Base-by-base conservation (phyloP, 2,329 filamentous ascomycete species). In the Tolypocladium pustulatum region DNA sequence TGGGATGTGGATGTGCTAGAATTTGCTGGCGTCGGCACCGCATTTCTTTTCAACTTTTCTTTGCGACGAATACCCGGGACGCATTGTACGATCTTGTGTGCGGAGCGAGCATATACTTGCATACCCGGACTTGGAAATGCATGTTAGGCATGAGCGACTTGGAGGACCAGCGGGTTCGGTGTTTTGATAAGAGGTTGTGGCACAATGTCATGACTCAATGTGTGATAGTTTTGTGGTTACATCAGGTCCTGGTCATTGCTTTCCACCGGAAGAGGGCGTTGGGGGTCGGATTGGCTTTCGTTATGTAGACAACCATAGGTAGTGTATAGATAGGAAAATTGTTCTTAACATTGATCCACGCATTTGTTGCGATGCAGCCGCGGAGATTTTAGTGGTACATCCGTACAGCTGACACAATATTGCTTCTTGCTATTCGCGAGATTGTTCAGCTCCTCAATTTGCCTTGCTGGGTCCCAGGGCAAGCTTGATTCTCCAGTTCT, bases 401-500 rank as follows among this genome's bases (percentile, higher is more conserved):
- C 3, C 38, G 2, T 57, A 15, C 40, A 30, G n/a, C 20, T 46
- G 5, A 54, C 36, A 34, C 36, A 30, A 40, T 27, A 8, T n/a
- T 53, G 20, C 30, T 13, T 49, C 49, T 1, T n/a, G 20, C 49
- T 32, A 22, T 22, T 4, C 49, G 10, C 5, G 20, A 22, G 10
- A 53, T 5, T 13, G 4, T 8, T 13, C 30, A 13, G 30, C 30
- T 6, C 55, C 61, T 58, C 58, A 59, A 25, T 62, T 52, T 32
- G 63, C 60, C 53, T 64, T 59, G 20, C 55, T 58, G 1, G 69
- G 69, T 4, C 67, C 68, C 58, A 80, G 65, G 1, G 73, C 73
- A 30, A 83, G 69, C 67, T 83, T 83, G 63, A 83, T 84, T 56
- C 82, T 76, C 88, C 90, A 96, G 61, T 86, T 81, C 66, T 89